Conservation (phyloP, 2,329 filamentous ascomycete genomes). For the Colletotrichum chlorophyti region DNA sequence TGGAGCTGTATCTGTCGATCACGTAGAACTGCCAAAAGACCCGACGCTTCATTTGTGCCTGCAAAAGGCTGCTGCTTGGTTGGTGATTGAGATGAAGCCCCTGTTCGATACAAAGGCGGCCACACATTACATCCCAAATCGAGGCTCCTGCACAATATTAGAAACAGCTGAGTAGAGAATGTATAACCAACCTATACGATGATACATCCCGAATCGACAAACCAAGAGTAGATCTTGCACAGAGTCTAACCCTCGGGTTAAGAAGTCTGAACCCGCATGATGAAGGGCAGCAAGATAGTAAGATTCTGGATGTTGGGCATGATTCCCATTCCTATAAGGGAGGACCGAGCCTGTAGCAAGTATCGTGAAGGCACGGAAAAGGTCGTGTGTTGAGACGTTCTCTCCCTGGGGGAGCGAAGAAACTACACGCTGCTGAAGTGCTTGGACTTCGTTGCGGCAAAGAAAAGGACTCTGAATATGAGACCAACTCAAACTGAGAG, state of each 20-base stretch:
- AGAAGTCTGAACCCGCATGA: conserved; percentile 36
- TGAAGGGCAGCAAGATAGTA: conserved; percentile 46
- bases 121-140: conserved; percentile 48
- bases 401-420: not conserved
- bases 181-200: conserved; percentile 42
- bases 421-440: conserved; percentile 32
- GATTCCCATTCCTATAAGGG: conserved; percentile 38
- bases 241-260: conserved; percentile 40
- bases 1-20: conserved; percentile 51
- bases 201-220: conserved; percentile 48
- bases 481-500: conserved; percentile 28
- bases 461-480: conserved; percentile 37
- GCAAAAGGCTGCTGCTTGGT: conserved; percentile 29
- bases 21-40: conserved; percentile 54
- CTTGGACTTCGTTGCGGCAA: conserved; percentile 33
- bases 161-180: too few relatives aligned
- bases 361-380: conserved; percentile 45
- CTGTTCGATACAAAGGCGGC: conserved; percentile 47
- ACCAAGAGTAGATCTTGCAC: conserved; percentile 49
- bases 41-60: conserved; percentile 44
- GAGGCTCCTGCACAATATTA: conserved; percentile 35
- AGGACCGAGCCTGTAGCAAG: conserved; percentile 44
- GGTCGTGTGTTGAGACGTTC: conserved; percentile 33
- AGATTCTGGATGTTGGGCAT: conserved; percentile 44
- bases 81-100: conserved; percentile 37